These are phyloP conservation scores for Trichosporon sp. DNA, from an alignment of 1,284 basidiomycete genomes.

Conservation along the genomic window DNA sequence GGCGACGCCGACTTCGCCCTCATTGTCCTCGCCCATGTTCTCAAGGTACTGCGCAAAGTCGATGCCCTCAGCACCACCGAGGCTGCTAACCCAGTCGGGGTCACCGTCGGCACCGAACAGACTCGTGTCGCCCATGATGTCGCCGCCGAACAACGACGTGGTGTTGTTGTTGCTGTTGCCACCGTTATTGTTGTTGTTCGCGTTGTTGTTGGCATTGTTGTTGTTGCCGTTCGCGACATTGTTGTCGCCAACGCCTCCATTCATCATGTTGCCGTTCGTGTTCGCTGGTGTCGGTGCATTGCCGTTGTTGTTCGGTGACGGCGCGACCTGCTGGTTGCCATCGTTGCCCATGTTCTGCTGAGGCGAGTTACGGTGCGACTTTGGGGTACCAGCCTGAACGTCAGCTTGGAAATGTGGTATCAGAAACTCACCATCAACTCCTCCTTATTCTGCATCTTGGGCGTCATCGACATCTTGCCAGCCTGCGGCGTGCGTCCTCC, in stretches of 20 bases:
- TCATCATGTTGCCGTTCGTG: conserved; percentile 9
- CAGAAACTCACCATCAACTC: conserved; percentile 38
- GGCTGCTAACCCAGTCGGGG: conserved; percentile 29
- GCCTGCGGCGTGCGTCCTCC: conserved; percentile 42
- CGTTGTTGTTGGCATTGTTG: conserved; percentile 5
- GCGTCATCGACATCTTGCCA: conserved; percentile 28
- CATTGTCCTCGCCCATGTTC: conserved; percentile 46
- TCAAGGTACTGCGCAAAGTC: conserved; percentile 49
- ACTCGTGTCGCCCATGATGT: conserved; percentile 23
- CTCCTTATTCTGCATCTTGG: conserved; percentile 37
- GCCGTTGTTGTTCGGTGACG: conserved; percentile 19
- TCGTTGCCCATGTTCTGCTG: conserved; percentile 11
- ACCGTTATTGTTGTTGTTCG: background rate
- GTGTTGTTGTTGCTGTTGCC: background rate
- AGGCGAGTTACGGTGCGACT: conserved; percentile 51
- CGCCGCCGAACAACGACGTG: conserved; percentile 21
- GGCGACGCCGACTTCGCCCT: conserved; percentile 38
- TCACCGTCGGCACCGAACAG: conserved; percentile 29
- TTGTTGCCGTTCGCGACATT: background rate
- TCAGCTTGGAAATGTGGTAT: background rate
- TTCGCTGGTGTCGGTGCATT: conserved; percentile 18
- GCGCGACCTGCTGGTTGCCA: conserved; percentile 14
- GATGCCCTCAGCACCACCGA: conserved; percentile 31
- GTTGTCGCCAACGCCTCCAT: conserved; percentile 20
- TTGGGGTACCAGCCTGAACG: conserved; percentile 42